Evolutionary conservation across 164 flowering plant species (phyloP), one percentile per base, ranked within the genome.

Genomic region (Annona cherimola): DNA sequence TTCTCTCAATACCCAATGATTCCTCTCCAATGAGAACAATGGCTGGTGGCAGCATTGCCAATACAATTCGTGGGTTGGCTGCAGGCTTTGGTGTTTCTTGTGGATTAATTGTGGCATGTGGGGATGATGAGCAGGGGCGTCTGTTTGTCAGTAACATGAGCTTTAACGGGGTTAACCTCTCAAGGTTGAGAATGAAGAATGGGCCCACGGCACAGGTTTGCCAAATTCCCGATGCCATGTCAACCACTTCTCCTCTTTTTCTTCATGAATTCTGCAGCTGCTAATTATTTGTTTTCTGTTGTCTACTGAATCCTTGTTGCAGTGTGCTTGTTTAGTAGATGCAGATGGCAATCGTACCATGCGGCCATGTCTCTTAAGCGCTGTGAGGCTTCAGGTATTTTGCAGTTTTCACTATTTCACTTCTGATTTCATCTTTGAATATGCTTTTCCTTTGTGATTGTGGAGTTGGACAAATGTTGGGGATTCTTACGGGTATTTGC

Each of bases 321-420:
- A 95, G 99, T 95, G 99, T 77, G 93, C 88, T 66, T 95, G 99
- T 83, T 80, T 95, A 76, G 99, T 95, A 77, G 99, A 95, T 84
- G 92, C 73, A 14, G 81, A 75, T 14, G 99, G 96, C 42, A 95
- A 95, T 69, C 94, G 99, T 9, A 95, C 99, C 44, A 92, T 95
- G 99, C 78, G 98, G 42, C 98, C 99, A 5, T 91, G 96, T 79
- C 93, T 95, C 68, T 83, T 90, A 39, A 81, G 65, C 82, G 93
- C 98, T 45, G 93, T 86, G 50, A 95, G 84, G 83, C 73, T 92
- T 83, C 96, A 94, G 97, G 99, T 92, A 72, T 66, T 57, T 7
- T 16, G 39, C 19, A 5, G 46, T 63, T 45, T 63, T 68, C 40
- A 45, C 7, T 14, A 7, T 19, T 45, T 6, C 72, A 35, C 6